phyloP scores from a whole-genome alignment of 108 stramenopile genomes.

The Mediolabrus comicus region DNA sequence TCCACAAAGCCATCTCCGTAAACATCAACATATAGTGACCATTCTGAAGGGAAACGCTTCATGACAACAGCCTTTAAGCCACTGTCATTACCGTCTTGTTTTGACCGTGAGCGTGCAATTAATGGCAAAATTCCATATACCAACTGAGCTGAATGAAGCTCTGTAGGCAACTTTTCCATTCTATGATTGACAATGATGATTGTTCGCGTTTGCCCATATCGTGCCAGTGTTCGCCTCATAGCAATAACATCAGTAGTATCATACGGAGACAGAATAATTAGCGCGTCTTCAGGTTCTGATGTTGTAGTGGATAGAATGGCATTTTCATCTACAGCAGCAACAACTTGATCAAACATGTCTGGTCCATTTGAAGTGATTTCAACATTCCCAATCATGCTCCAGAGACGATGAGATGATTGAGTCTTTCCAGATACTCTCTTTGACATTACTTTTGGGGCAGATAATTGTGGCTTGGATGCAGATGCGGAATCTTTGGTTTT shows the following conservation, averaged over 20 bases:
- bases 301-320: slow-evolving; percentile 4
- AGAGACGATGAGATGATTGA: slow-evolving; percentile 37
- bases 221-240: slow-evolving; percentile 34
- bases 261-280: slow-evolving; percentile 39
- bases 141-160: slow-evolving; percentile 13
- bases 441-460: neutral
- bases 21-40: slow-evolving; percentile 28
- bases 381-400: slow-evolving; percentile 39
- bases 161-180: slow-evolving; percentile 16
- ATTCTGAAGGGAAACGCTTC: slow-evolving; percentile 42
- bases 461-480: neutral
- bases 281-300: slow-evolving; percentile 27
- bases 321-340: slow-evolving; percentile 41
- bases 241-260: slow-evolving; percentile 36
- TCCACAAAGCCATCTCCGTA: slow-evolving; percentile 39
- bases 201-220: slow-evolving; percentile 23
- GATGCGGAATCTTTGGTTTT: neutral
- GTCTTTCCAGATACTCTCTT: neutral
- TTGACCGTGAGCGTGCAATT: slow-evolving; percentile 5
- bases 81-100: neutral
- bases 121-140: slow-evolving; percentile 28
- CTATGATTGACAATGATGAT: slow-evolving; percentile 28
- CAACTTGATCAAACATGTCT: slow-evolving; percentile 42
- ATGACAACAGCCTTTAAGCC: slow-evolving; percentile 44
- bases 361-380: slow-evolving; percentile 25